Base-by-base conservation (phyloP, 73 alveolate genomes). In the Breviolum minutum region DNA sequence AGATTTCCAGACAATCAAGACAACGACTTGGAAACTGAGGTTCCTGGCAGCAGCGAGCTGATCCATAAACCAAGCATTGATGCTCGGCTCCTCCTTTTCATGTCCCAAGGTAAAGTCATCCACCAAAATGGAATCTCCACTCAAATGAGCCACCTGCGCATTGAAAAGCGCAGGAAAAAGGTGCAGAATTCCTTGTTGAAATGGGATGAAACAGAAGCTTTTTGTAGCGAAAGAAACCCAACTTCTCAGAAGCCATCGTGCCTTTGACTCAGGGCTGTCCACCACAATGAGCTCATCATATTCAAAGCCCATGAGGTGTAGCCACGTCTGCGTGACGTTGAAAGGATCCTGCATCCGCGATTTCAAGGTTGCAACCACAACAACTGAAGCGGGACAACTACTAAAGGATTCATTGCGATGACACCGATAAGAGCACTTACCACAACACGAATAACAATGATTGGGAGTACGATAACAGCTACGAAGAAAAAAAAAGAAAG, bases 321-420 rank as follows among this genome's bases (percentile, higher is more conserved):
- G 85, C 95, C 95, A 88, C 40, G 95, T 88, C 95, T 88, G 95
- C 6, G 95, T 88, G 63, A 88, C 95, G 29, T 88, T 88, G 85
- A 88, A 88, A 20, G 95, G 77, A 77, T 88, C 95, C 95, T 88
- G 95, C 40, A 29, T 29, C 77, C n/a, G n/a, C n/a, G n/a, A n/a
- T n/a, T n/a, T 63, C 63, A 74, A 63, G 17, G 30, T 17, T 22
- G 54, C 14, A 32, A 76, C 61, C 61, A 19, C 30, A 27, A 32
- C 85, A 22, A 76, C 26, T 66, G 1, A n/a, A n/a, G n/a, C 16
- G 6, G 74, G 74, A 66, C 74, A 40, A 40, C 54, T 40, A 40
- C 54, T 40, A 40, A 40, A 40, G 54, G 54, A 40, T 3, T 0
- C 0, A 40, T 40, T 3, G 54, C 54, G 54, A 40, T 3, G 54